Evolutionary conservation across 768 basidiomycete species (phyloP).

Genomic region (Paxillus involutus): DNA sequence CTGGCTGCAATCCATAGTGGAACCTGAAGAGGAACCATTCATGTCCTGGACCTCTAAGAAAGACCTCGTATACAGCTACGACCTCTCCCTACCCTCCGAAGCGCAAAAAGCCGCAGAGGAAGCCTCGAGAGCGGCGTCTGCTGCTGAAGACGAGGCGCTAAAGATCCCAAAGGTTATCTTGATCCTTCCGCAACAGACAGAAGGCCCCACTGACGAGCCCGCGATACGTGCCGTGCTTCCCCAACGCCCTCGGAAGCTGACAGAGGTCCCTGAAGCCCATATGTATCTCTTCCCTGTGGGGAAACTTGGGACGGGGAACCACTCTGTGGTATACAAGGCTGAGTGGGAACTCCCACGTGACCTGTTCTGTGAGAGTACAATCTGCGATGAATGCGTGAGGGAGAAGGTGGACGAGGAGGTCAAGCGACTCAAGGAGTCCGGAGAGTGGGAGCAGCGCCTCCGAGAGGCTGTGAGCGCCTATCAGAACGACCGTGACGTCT

Average conservation of each 20-base stretch:
- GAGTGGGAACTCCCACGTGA: slow-evolving; percentile 50
- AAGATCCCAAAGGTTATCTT: slow-evolving; percentile 6
- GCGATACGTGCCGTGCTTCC: slow-evolving; percentile 28
- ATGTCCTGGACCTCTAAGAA: slow-evolving; percentile 26
- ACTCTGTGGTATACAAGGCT: slow-evolving; percentile 49
- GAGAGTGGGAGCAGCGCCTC: slow-evolving; percentile 11
- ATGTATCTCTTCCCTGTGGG: slow-evolving; percentile 43
- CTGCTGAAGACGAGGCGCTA: slow-evolving; percentile 4
- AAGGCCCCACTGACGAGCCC: slow-evolving; percentile 25
- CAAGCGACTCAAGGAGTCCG: slow-evolving; percentile 10
- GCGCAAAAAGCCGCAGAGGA: slow-evolving; percentile 5
- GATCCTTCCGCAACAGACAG: slow-evolving; percentile 20
- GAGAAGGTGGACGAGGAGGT: slow-evolving; percentile 27
- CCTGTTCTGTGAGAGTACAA: slow-evolving; percentile 32
- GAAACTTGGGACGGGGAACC: slow-evolving; percentile 44
- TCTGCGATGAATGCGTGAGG: slow-evolving; percentile 41
- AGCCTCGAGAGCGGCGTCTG: slow-evolving; percentile 6
- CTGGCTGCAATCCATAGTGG: too few species aligned
- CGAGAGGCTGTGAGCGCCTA: not conserved
- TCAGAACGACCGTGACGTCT: not conserved
- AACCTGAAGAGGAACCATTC: too few species aligned
- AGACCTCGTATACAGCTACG: slow-evolving; percentile 29
- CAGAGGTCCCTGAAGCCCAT: slow-evolving; percentile 40
- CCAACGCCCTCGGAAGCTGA: slow-evolving; percentile 22
- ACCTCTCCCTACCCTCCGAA: slow-evolving; percentile 20